phyloP scores from a whole-genome alignment of 2,329 filamentous ascomycete species.

The Alternaria atra region DNA sequence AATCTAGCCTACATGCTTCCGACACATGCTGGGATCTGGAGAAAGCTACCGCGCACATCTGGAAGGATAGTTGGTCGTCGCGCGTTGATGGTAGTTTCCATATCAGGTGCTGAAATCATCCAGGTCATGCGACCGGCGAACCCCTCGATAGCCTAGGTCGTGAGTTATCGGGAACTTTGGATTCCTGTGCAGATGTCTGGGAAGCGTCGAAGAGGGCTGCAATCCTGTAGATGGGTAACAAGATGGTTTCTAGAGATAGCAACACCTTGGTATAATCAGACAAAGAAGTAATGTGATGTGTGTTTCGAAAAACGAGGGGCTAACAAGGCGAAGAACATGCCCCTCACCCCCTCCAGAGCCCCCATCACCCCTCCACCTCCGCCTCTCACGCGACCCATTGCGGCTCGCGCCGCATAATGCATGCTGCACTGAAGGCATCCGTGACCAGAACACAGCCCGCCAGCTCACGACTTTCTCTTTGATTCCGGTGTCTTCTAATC shows the following conservation, averaged over 20 bases:
- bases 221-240: neutral
- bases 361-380: conserved; percentile 12
- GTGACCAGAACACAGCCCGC: conserved; percentile 20
- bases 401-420: conserved; percentile 28
- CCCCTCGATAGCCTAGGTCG: neutral
- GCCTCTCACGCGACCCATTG: conserved; percentile 17
- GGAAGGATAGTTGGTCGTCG: neutral
- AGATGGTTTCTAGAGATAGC: neutral
- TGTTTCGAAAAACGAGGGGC: conserved; percentile 22
- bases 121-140: conserved; percentile 1
- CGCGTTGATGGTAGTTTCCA: neutral
- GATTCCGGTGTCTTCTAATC: conserved; percentile 36
- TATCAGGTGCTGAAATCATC: conserved; percentile 4
- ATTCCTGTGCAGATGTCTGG: neutral
- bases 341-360: conserved; percentile 1
- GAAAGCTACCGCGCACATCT: conserved; percentile 2
- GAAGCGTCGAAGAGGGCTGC: neutral
- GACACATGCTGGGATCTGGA: neutral
- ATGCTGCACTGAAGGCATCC: conserved; percentile 17
- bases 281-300: conserved; percentile 14
- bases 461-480: conserved; percentile 36
- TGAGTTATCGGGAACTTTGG: conserved; percentile 6
- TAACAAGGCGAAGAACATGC: conserved; percentile 6
- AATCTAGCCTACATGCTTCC: conserved; percentile 7
- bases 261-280: conserved; percentile 16